Percentiles rank a stretch among this genome's conserved stretches.
These are phyloP conservation scores for Alliaria petiolata DNA, from an alignment of 345 rosid genomes.

Conservation along the genomic window DNA sequence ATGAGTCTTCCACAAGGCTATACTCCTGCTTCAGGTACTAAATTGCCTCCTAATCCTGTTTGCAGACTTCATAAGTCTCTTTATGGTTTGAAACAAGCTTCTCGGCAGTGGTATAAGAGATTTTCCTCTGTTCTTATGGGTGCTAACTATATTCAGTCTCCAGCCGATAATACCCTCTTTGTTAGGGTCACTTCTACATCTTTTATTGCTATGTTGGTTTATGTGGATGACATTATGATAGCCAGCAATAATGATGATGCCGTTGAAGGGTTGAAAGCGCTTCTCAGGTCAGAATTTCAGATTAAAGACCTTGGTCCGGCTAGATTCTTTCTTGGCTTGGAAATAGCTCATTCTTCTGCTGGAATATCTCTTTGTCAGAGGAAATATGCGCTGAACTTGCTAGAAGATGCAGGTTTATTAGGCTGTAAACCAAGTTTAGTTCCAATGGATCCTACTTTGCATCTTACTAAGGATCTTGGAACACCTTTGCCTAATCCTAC, in stretches of 20 bases:
- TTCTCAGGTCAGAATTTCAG: too few relatives aligned
- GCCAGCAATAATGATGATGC: background rate
- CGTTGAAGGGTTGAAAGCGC: too few relatives aligned
- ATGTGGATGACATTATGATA: background rate
- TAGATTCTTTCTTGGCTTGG: too few relatives aligned
- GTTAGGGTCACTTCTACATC: fast-evolving
- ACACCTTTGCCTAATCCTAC: background rate
- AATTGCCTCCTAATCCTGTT: background rate
- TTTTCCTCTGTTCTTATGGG: fast-evolving
- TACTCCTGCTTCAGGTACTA: background rate
- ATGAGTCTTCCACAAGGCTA: background rate
- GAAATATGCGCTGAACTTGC: background rate
- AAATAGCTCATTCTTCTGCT: too few relatives aligned
- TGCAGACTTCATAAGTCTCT: background rate
- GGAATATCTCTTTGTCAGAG: background rate
- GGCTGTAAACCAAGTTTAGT: background rate
- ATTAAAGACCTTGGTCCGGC: too few relatives aligned
- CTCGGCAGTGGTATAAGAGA: background rate
- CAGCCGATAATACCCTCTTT: background rate
- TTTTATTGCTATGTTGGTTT: background rate
- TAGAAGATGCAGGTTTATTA: background rate
- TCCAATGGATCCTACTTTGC: background rate
- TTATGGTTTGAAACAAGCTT: background rate
- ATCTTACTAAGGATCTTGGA: background rate
- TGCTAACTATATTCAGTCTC: background rate